These are phyloP conservation scores for Candida odintsovae DNA, from an alignment of 805 yeast species.

Conservation along the genomic window DNA sequence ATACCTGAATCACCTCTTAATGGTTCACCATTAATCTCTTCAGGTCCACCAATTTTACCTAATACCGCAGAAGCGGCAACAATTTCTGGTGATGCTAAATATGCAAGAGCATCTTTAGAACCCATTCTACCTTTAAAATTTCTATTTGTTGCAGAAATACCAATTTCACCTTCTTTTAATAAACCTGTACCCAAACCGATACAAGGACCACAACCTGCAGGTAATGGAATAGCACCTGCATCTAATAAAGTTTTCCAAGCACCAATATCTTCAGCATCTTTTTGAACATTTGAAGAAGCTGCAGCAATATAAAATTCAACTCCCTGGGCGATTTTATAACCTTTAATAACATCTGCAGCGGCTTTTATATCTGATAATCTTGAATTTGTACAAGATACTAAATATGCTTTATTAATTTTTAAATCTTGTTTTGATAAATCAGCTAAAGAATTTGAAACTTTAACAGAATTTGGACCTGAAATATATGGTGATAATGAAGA, in stretches of 20 bases:
- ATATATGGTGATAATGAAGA: slow-evolving; percentile 78
- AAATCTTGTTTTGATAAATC: slow-evolving; percentile 69
- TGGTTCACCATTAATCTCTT: slow-evolving; percentile 65
- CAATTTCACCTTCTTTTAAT: slow-evolving; percentile 92
- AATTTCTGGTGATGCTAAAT: slow-evolving; percentile 93
- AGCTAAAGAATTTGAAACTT: slow-evolving; percentile 73
- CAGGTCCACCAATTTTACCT: slow-evolving; percentile 92
- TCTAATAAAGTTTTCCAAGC: slow-evolving; percentile 87
- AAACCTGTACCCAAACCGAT: slow-evolving; percentile 95
- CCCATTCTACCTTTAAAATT: slow-evolving; percentile 99
- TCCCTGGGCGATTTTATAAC: slow-evolving; percentile 77
- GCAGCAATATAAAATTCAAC: slow-evolving; percentile 98
- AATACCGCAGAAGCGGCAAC: slow-evolving; percentile 98
- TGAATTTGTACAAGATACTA: slow-evolving; percentile 97
- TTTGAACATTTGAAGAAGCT: slow-evolving; percentile 89
- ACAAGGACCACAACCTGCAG: slow-evolving; percentile 99
- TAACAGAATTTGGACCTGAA: slow-evolving; percentile 97
- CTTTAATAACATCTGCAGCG: slow-evolving; percentile 81
- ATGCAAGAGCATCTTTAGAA: slow-evolving; percentile 91
- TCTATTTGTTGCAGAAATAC: slow-evolving; percentile 97
- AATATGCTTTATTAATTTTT: slow-evolving; percentile 86
- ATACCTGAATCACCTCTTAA: slow-evolving; percentile 46
- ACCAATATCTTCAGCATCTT: slow-evolving; percentile 85
- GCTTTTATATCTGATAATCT: slow-evolving; percentile 88
- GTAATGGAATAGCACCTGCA: slow-evolving; percentile 92